Evolutionary conservation across 2,329 filamentous ascomycete species (phyloP), one percentile per base, ranked within the genome.

Genomic region (Mycosphaerella sp.): DNA sequence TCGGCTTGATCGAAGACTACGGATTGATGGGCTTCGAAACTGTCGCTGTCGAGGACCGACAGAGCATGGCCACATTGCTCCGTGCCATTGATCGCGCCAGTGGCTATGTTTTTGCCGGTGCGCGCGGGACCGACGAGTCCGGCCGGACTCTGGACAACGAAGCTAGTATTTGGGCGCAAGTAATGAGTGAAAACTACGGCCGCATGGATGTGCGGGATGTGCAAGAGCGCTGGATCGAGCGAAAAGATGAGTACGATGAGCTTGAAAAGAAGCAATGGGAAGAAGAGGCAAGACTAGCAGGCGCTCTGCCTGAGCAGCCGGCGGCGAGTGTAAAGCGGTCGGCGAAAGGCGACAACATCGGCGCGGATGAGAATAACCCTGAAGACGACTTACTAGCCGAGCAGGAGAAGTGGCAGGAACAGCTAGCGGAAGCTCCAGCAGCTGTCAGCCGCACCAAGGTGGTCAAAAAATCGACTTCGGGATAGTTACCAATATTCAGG

Each of bases 211-310:
- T 89, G 8, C 77, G 85, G 53, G 91, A 98, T 70, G 84, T 97
- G 57, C 93, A 98, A 71, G 93, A 98, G 73, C 79, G 93, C 55
- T 98, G 93, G 93, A 74, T 98, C 28, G 91, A 97, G 70, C 78
- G 84, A 36, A 93, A 90, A 66, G 90, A 90, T 13, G 88, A 86
- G 58, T 89, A 88, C 64, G 93, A 98, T 68, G 84, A 85, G 60
- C 73, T 82, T 54, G 93, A 97, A 74, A 75, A 78, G 52, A 80
- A 81, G 64, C 80, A 85, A 49, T 82, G 84, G 74, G 87, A 90
- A 63, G 84, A 86, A 61, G 86, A 94, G 69, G 81, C 80, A 13
- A 60, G 79, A 61, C 69, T 58, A 52, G 62, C 58, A 32, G 65
- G 62, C 12, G 61, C 64, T 13, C 61, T 62, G 21, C 57, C 59